phyloP scores from a whole-genome alignment of 1,284 basidiomycete species.

The Puccinia polysora region DNA sequence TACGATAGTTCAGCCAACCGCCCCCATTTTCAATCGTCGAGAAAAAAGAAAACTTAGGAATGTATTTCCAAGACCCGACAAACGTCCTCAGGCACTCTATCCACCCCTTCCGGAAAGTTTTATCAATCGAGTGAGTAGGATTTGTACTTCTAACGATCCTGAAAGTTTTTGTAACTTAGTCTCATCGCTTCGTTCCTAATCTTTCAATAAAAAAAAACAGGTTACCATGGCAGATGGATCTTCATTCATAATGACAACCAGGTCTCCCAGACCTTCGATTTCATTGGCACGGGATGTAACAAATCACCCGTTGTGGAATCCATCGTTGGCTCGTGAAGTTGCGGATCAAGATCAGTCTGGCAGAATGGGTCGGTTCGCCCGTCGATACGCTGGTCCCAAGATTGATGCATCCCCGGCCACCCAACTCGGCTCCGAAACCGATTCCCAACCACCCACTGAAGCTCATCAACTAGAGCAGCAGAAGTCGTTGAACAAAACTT shows the following conservation, averaged over 20 bases:
- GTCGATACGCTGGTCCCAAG: conserved; percentile 13
- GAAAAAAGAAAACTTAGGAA: conserved; percentile 32
- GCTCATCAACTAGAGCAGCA: background rate
- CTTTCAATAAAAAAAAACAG: background rate
- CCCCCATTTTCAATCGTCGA: conserved; percentile 35
- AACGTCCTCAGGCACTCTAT: background rate
- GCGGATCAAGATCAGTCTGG: conserved; percentile 36
- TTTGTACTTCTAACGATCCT: no score
- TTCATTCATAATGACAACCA: conserved; percentile 16
- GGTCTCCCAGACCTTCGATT: conserved; percentile 9
- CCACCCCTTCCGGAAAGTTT: conserved; percentile 15
- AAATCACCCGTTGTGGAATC: conserved; percentile 38
- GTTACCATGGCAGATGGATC: conserved; percentile 29
- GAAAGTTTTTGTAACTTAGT: background rate
- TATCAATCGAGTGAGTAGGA: conserved; percentile 8
- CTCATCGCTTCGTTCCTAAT: background rate
- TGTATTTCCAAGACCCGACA: conserved; percentile 32
- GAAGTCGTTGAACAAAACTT: background rate
- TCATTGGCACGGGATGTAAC: conserved; percentile 30
- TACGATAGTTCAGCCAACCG: conserved; percentile 25
- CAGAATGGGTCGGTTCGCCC: conserved; percentile 29
- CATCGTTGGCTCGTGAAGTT: conserved; percentile 34
- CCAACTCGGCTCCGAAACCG: background rate
- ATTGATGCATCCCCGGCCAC: background rate
- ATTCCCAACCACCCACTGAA: background rate